Conservation (phyloP, 176 grass and related monocot genomes). For the Oryza nivara region DNA sequence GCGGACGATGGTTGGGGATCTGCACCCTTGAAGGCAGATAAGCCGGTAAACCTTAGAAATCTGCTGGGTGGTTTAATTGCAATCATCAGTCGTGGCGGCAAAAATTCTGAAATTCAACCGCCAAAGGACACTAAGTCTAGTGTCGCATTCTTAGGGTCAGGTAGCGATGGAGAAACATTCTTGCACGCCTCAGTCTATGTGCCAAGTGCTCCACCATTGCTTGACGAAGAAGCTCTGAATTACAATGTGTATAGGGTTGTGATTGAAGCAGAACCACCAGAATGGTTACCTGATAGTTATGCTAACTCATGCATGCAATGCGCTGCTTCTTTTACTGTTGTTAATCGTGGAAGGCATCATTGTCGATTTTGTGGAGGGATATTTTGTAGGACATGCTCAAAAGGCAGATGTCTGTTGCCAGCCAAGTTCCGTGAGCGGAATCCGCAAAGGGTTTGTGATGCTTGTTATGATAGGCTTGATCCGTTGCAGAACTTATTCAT, state of each 20-base stretch:
- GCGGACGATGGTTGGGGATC: constrained; percentile 36
- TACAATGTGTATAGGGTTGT: constrained; percentile 57
- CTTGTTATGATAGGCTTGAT: constrained; percentile 87
- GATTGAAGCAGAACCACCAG: constrained; percentile 74
- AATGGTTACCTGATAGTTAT: constrained; percentile 85
- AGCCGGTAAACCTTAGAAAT: constrained; percentile 67
- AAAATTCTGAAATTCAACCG: constrained; percentile 34
- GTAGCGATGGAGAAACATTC: constrained; percentile 56
- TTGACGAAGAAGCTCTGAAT: constrained; percentile 64
- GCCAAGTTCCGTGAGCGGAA: constrained; percentile 67
- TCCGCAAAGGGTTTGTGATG: constrained; percentile 84
- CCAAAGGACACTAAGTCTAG: constrained; percentile 47
- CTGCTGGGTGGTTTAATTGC: constrained; percentile 57
- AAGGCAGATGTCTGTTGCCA: constrained; percentile 73
- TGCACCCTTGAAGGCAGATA: constrained; percentile 32
- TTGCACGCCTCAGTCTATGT: constrained; percentile 79
- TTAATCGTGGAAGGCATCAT: constrained; percentile 82
- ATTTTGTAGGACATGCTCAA: constrained; percentile 79
- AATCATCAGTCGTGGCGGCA: constrained; percentile 52
- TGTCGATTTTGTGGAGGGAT: constrained; percentile 88
- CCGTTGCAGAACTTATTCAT: constrained; percentile 78
- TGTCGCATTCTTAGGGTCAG: constrained; percentile 73
- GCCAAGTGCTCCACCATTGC: constrained; percentile 72
- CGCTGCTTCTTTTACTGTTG: constrained; percentile 60
- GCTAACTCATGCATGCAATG: constrained; percentile 81